Percentiles rank a stretch among this genome's conserved stretches.
These are phyloP conservation scores for Amanita pallidorosea DNA, from an alignment of 768 basidiomycete species.

Conservation along the genomic window DNA sequence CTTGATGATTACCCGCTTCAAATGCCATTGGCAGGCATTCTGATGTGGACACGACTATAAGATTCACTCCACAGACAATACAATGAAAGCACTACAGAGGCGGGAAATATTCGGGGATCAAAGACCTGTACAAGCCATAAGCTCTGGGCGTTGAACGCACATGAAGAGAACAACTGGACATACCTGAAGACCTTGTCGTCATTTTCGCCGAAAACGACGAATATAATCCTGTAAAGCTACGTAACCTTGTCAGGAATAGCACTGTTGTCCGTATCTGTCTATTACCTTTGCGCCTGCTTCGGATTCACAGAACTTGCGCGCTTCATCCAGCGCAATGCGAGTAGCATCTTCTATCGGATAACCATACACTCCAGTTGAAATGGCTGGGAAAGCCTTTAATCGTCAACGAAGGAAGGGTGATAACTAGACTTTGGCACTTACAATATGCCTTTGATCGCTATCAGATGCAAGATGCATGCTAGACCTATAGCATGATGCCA, in stretches of 20 bases:
- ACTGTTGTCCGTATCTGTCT: no score
- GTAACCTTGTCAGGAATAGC: background rate
- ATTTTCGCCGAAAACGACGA: conserved; percentile 60
- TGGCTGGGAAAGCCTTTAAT: conserved; percentile 64
- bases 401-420: background rate
- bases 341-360: conserved; percentile 72
- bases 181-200: conserved; percentile 62
- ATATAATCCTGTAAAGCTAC: conserved; percentile 63
- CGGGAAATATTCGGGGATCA: conserved; percentile 62
- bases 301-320: conserved; percentile 46
- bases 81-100: conserved; percentile 6
- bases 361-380: conserved; percentile 72
- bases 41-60: background rate
- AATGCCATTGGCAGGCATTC: background rate
- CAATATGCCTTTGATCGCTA: conserved; percentile 53
- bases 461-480: conserved; percentile 54
- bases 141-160: no score
- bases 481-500: conserved; percentile 58
- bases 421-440: conserved; percentile 20
- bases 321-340: conserved; percentile 51
- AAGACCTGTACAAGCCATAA: conserved; percentile 14
- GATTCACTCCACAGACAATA: background rate
- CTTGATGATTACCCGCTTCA: no score
- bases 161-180: conserved; percentile 13
- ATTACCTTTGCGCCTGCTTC: conserved; percentile 35